Conservation (phyloP, 306 rosid species). For the Vigna unguiculata region DNA sequence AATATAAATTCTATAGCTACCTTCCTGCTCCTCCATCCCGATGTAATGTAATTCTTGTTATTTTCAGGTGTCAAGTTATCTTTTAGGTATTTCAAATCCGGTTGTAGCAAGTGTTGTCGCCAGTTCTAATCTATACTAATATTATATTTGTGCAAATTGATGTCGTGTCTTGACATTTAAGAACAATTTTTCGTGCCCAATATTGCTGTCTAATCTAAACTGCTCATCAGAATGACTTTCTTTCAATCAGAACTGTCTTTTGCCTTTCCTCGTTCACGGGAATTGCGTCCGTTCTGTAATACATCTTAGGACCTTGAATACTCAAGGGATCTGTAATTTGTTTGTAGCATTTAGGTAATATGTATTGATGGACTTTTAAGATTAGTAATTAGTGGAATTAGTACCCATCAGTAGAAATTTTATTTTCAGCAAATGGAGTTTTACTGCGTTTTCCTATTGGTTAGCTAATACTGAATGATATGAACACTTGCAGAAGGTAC, state of each 20-base stretch:
- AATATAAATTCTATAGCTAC: too few species aligned
- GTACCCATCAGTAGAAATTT: not conserved
- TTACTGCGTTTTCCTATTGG: not conserved
- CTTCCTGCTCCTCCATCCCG: not conserved
- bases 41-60: not conserved
- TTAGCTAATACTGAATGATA: constrained; percentile 21
- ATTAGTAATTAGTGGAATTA: not conserved
- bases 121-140: not conserved
- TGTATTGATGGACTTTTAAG: constrained; percentile 6
- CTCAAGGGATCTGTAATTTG: constrained; percentile 6
- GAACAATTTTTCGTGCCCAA: not conserved
- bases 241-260: not conserved
- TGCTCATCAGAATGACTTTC: not conserved
- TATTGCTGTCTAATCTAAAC: not conserved
- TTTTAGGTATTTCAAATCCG: not conserved
- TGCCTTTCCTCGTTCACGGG: not conserved
- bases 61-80: constrained; percentile 7
- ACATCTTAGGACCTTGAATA: not conserved
- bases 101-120: not conserved
- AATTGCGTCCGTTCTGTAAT: not conserved
- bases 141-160: not conserved
- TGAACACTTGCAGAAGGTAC: constrained; percentile 65
- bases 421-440: not conserved
- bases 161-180: not conserved
- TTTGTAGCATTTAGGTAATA: not conserved